Evolutionary conservation across 768 basidiomycete species (phyloP), one percentile per base, ranked within the genome.

Genomic region (Tubosaeta sp.): DNA sequence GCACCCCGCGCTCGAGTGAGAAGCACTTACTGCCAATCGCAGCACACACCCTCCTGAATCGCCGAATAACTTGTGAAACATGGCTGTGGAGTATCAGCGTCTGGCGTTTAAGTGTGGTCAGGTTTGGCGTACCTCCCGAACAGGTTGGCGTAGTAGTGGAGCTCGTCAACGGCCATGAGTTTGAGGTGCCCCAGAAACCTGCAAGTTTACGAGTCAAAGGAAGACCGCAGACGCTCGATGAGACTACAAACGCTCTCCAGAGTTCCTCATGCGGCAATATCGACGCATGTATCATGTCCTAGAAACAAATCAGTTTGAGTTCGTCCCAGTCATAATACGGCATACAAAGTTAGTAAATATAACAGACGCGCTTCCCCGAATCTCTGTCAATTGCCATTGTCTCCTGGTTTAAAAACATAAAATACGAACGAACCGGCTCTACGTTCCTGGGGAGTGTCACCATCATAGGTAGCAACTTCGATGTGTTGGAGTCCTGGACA

Each of bases 281-380:
- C 0, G 88, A 86, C 19, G 85, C 82, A 62, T 95, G 91, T 7
- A 95, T 73, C 74, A 83, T 94, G 58, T 94, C 91, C 88, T 91
- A 53, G 19, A 43, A 13, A 33, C 6, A n/a, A 14, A 29, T 48
- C 22, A 59, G 42, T 42, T 35, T 33, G 19, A 19, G 13, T 9
- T 0, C 25, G 9, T 25, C 43, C 33, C 3, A 26, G 43, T 29
- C 13, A 9, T 16, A 19, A 16, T n/a, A 13, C 31, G 12, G 43
- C 80, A n/a, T 59, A 88, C 89, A 59, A 93, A 92, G 63, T 95
- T 95, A 5, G 92, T 93, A 61, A 95, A 88, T 46, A 95, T 86
- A 22, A 92, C 80, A 0, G 88, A 89, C 0, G 85, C 84, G 2
- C 71, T 80, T 47, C 85, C 82, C 42, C 93, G 80, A 51, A 94